A percentile compares a stretch with the other conserved stretches of the same genome.
Conservation (phyloP, 2,329 filamentous ascomycete genomes). For the Amauroascus verrucosus region DNA sequence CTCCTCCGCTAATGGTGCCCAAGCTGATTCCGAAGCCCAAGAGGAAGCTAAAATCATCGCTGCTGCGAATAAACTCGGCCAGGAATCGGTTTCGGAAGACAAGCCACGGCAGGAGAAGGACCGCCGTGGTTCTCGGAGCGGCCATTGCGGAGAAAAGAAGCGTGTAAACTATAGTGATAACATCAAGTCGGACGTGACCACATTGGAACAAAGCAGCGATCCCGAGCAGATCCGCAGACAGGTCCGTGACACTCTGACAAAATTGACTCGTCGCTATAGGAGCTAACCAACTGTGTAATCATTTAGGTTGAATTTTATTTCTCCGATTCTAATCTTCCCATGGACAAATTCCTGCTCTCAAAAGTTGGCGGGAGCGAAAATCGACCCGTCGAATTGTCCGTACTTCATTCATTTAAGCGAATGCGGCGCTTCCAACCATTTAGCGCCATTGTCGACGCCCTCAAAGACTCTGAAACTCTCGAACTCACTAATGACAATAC, state of each 20-base stretch:
- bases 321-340: conserved; percentile 77
- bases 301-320: conserved; percentile 88
- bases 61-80: conserved; percentile 17
- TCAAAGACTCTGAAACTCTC: conserved; percentile 65
- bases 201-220: conserved; percentile 61
- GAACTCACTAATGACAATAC: conserved; percentile 65
- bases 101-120: conserved; percentile 17
- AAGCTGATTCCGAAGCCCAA: conserved; percentile 30
- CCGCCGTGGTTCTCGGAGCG: conserved; percentile 22
- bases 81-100: conserved; percentile 15
- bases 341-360: conserved; percentile 77
- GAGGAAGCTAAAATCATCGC: conserved; percentile 22
- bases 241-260: conserved; percentile 27
- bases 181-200: conserved; percentile 60
- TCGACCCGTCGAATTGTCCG: conserved; percentile 60
- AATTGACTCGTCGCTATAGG: background rate
- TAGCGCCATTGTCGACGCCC: conserved; percentile 68
- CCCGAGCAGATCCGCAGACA: conserved; percentile 73
- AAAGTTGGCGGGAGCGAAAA: conserved; percentile 69
- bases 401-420: conserved; percentile 80
- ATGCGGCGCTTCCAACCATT: conserved; percentile 93
- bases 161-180: conserved; percentile 41
- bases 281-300: conserved; percentile 7
- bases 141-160: conserved; percentile 22
- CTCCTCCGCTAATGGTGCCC: conserved; percentile 29